Base-by-base conservation (phyloP, 2,329 filamentous ascomycete genomes). In the Cladosporium sp. region DNA sequence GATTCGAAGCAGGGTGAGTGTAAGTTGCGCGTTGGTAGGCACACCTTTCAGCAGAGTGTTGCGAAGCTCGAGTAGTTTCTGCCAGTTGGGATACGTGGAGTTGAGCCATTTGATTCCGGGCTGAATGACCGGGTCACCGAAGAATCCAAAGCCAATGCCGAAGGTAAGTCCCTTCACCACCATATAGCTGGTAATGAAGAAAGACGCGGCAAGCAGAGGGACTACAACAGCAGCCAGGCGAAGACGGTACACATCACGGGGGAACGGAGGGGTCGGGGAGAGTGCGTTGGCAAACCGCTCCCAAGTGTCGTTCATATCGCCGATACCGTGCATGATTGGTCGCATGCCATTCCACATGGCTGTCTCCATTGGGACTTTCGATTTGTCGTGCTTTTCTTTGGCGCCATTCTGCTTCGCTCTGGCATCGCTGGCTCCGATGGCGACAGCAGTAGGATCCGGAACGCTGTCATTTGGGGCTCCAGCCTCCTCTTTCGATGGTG, bases 11-110 rank as follows among this genome's bases (percentile, higher is more conserved):
- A 95, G 77, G 0, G 89, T 95, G 28, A 95, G 73, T 0, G 88
- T 84, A 14, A 95, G 79, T 64, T 95, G 89, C 3, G 88, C 87
- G 64, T 95, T 93, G 1, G 89, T 95, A 1, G 89, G 89, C 0
- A 93, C 84, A 2, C 88, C 87, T 64, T 86, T 88, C 46, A 95
- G 80, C 1, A 93, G 66, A 0, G 86, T 89, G 58, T 89, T 89
- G 55, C 85, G 79, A 9, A 89, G 70, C 61, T 90, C 84, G 13
- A 92, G 74, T 6, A 89, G 74, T 59, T 85, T 87, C 62, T 87
- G 77, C 88, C 88, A 93, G 59, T 84, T 73, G 1, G 87, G 87
- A 59, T 83, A 76, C 42, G 74, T 75, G 11, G 70, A 72, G 66
- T 87, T 84, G 28, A 88, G 68, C 59, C 81, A 79, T 10, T 69